Percentiles rank a stretch among this genome's conserved stretches.
phyloP scores from a whole-genome alignment of 352 stramenopile species.

The Phytophthora sp. region DNA sequence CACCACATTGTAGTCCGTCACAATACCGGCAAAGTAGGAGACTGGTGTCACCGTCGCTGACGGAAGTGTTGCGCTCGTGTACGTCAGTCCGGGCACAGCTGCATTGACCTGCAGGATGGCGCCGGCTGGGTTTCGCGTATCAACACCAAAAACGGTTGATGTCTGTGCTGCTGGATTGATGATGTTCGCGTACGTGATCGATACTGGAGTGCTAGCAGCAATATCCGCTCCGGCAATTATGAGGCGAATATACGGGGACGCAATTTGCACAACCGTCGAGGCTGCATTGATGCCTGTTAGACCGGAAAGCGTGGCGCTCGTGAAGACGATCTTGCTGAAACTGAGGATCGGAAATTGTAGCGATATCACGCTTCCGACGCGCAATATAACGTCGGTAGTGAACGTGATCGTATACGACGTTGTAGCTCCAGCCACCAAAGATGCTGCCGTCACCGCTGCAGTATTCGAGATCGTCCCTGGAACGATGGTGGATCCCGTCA shows the following conservation, averaged over 20 bases:
- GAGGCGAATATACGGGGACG: conserved; percentile 43
- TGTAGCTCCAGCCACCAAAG: conserved; percentile 35
- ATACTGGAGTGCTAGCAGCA: conserved; percentile 26
- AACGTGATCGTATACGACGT: conserved; percentile 45
- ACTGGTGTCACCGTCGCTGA: conserved; percentile 40
- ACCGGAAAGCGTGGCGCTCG: conserved; percentile 21
- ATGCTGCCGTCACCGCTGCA: conserved; percentile 37
- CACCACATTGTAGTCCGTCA: conserved; percentile 40
- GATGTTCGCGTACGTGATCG: conserved; percentile 51
- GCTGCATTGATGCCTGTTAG: conserved; percentile 28
- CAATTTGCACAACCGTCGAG: conserved; percentile 36
- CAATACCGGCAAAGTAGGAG: conserved; percentile 52
- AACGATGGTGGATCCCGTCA: conserved; percentile 39
- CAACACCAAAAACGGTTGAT: conserved; percentile 41
- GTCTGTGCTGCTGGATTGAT: conserved; percentile 57
- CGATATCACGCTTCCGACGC: conserved; percentile 44
- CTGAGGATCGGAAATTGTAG: conserved; percentile 51
- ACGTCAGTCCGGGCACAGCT: conserved; percentile 24
- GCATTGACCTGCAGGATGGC: conserved; percentile 50
- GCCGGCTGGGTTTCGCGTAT: conserved; percentile 44
- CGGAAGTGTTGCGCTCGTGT: conserved; percentile 35
- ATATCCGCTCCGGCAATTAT: conserved; percentile 39
- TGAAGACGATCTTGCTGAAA: conserved; percentile 47
- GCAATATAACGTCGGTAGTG: conserved; percentile 49
- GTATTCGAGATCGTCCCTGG: conserved; percentile 22